Evolutionary conservation across 1,284 basidiomycete genomes (phyloP), one percentile per base, ranked within the genome.

Genomic region (Trametes hirsuta): DNA sequence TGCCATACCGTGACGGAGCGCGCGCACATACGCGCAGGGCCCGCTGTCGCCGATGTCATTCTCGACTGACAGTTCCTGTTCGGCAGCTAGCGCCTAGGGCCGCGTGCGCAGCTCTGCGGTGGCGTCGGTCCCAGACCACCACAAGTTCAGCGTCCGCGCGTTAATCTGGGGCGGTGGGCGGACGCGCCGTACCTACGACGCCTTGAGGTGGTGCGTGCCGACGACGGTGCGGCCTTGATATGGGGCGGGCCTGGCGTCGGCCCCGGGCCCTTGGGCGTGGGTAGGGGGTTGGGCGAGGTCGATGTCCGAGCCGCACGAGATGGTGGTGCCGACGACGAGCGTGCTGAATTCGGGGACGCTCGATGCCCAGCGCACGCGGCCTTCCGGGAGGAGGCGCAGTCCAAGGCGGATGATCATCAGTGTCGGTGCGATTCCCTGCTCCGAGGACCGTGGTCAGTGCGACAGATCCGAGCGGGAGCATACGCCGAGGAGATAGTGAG

Each of bases 381-480:
- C 58, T 30, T 58, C 54, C 5, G 64, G 64, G 15, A 66, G 47
- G n/a, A 59, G 46, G 37, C 39, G 52, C 12, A 66, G 39, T 5
- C 61, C 62, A 40, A 66, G 54, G 2, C 59, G 62, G 25, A 63
- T 63, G 25, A 62, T 58, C 64, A 66, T 59, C 37, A 61, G 21
- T 21, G 64, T 66, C 24, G 64, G 61, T 5, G 59, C 64, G 48
- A 66, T 66, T 1, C 64, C 64, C 64, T 66, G 56, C 25, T 25
- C 3, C 9, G 18, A 4, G 14, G 39, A 15, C 14, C 11, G 24
- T 49, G 18, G 25, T 22, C 2, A 40, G 30, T 11, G 21, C 8
- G 30, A 9, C 10, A 35, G 18, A 24, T 12, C 10, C 30, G 6
- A 9, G 4, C 15, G 30, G 30, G 30, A 5, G 30, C 30, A 30